Evolutionary conservation across 805 yeast species (phyloP).

Genomic region (Kodamaea kaohsiungensis): DNA sequence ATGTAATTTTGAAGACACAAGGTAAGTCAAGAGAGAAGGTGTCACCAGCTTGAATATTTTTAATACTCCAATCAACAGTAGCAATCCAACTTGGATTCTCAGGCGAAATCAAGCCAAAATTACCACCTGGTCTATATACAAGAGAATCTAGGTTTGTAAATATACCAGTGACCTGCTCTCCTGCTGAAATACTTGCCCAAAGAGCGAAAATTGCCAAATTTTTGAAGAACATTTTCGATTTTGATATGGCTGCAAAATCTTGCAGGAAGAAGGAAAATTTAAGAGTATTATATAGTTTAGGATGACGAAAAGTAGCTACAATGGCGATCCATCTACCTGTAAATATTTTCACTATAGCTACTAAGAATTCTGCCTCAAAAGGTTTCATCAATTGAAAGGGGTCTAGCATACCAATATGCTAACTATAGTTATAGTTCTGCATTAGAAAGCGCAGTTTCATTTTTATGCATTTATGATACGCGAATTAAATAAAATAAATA

Average conservation of each 20-base stretch:
- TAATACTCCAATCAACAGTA: conserved; percentile 21
- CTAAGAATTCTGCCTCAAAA: background rate
- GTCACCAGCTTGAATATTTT: conserved; percentile 21
- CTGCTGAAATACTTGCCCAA: background rate
- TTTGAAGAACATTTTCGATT: background rate
- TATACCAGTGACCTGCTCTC: conserved; percentile 16
- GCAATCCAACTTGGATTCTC: conserved; percentile 19
- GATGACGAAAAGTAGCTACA: background rate
- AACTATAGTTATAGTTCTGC: background rate
- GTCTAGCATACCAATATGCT: background rate
- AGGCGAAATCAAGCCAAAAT: background rate
- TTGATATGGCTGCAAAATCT: background rate
- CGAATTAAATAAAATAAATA: too few species aligned
- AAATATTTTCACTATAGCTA: background rate
- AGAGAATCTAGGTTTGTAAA: conserved; percentile 18
- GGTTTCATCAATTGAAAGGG: background rate
- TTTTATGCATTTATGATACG: background rate
- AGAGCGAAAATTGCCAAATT: background rate
- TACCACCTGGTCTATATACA: conserved; percentile 10
- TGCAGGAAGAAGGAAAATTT: background rate
- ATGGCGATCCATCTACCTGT: background rate
- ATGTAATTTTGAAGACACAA: conserved; percentile 24
- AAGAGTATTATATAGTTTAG: background rate
- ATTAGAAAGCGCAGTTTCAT: background rate
- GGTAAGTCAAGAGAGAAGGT: conserved; percentile 28